phyloP scores from a whole-genome alignment of 2,329 filamentous ascomycete genomes.

The Penicillium sp. region DNA sequence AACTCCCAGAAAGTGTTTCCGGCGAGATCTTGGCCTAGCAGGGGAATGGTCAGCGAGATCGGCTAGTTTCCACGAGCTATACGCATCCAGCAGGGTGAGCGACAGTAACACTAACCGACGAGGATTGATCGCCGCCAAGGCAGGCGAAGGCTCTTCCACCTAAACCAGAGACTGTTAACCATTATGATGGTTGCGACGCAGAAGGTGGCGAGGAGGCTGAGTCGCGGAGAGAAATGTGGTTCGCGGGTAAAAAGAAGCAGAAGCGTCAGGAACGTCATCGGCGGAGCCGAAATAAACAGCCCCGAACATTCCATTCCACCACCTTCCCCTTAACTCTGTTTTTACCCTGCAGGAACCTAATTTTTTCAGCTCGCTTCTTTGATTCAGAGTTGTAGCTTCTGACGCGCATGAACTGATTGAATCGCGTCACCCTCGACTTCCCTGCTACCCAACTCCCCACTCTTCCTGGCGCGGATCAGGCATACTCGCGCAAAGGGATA shows the following conservation, averaged over 20 bases:
- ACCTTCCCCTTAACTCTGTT: slow-evolving; percentile 6
- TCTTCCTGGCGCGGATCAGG: slow-evolving; percentile 20
- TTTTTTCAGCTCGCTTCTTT: not conserved
- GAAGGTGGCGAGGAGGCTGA: slow-evolving; percentile 9
- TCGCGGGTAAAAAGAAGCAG: slow-evolving; percentile 7
- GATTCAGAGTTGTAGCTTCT: not conserved
- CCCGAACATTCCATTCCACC: slow-evolving; percentile 24
- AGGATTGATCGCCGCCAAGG: slow-evolving; percentile 64
- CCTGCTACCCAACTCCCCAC: slow-evolving; percentile 23
- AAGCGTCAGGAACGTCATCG: slow-evolving; percentile 30
- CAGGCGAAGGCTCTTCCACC: slow-evolving; percentile 63
- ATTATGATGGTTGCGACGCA: slow-evolving; percentile 29
- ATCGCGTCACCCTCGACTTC: not conserved
- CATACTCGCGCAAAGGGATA: slow-evolving; percentile 24
- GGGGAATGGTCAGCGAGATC: slow-evolving; percentile 14
- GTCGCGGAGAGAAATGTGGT: slow-evolving; percentile 14
- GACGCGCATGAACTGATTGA: not conserved
- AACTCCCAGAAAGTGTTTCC: slow-evolving; percentile 71
- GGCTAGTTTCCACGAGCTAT: not conserved
- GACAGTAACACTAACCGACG: slow-evolving; percentile 47
- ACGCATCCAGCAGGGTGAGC: not conserved
- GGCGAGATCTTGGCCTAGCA: slow-evolving; percentile 58
- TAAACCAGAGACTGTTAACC: slow-evolving; percentile 58
- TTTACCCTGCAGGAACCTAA: not conserved
- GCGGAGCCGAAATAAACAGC: slow-evolving; percentile 23